Base-by-base conservation (phyloP, 805 yeast species). In the Spathaspora hagerdaliae region DNA sequence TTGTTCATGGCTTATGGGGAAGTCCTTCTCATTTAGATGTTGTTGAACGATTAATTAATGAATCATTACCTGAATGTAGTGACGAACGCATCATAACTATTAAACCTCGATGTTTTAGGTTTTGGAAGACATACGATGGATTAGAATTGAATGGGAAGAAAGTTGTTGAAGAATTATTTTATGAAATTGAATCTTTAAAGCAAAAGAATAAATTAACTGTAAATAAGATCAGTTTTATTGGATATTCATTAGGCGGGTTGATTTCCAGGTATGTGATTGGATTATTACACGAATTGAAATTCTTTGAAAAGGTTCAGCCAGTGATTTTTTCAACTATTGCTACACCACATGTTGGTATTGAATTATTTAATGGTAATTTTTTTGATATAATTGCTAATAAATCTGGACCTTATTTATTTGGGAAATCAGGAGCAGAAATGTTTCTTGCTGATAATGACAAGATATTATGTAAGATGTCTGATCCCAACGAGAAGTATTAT, bases 191-290 rank as follows among this genome's bases (percentile, higher is more conserved):
- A 47, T 58, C 67, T 1, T 57, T 71, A 42, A 64, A 63, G 48
- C 52, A 56, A 41, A 58, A 59, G 38, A 55, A 61, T 39, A 51
- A 56, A 36, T 52, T 46, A 26, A 56, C 54, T 19, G 87, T 88
- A 9, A 69, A 73, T n/a, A 77, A 81, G 53, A 77, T 92, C 41
- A 86, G 95, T 49, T 71, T 92, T 36, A 74, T 87, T 2, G 97
- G 98, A 0, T 92, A 91, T 61, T 87, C 96, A 0, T 67, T 92
- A 47, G 97, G 98, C 19, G 98, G 98, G 0, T 65, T 91, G 32
- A 80, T 92, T 31, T 74, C 90, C 0, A 71, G 97, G 42, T 90
- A 87, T 60, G 83, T 89, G 26, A 73, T 90, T 39, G 97, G 97
- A 1, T 40, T 59, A 7, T 55, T 71, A 37, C 39, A 68, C 35